phyloP scores from a whole-genome alignment of 768 basidiomycete genomes.

The Suillus occidentalis region DNA sequence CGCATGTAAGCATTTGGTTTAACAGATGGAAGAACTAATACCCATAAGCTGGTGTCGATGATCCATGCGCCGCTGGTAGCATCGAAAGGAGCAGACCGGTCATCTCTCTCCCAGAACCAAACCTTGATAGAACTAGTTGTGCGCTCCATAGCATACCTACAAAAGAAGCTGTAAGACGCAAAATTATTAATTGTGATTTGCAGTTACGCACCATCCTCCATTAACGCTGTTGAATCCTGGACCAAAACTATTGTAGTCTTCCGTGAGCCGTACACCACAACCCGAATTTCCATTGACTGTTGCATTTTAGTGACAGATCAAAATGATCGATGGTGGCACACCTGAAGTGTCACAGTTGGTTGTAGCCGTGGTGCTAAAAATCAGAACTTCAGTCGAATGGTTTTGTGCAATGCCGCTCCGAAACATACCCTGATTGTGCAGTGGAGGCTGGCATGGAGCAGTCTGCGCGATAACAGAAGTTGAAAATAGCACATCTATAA shows the following conservation, averaged over 20 bases:
- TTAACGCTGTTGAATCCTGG: slow-evolving; percentile 32
- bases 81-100: slow-evolving; percentile 34
- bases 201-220: slow-evolving; percentile 39
- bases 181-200: neutral
- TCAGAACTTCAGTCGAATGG: neutral
- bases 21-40: neutral
- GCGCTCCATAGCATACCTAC: slow-evolving; percentile 41
- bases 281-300: slow-evolving; percentile 34
- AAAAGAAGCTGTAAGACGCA: neutral
- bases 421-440: slow-evolving; percentile 26
- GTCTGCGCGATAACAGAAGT: slow-evolving; percentile 13
- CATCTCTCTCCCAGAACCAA: slow-evolving; percentile 42
- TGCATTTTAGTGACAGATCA: slow-evolving; percentile 1
- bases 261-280: slow-evolving; percentile 34
- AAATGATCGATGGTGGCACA: neutral
- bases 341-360: slow-evolving; percentile 27
- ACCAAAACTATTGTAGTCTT: slow-evolving; percentile 28
- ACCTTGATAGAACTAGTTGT: slow-evolving; percentile 35
- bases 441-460: slow-evolving; percentile 28
- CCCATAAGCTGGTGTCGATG: slow-evolving; percentile 28
- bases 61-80: slow-evolving; percentile 21
- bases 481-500: neutral
- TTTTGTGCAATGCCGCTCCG: neutral
- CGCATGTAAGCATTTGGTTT: neutral
- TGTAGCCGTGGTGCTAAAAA: slow-evolving; percentile 17